Evolutionary conservation across 331 rosid genomes (phyloP), one percentile per base, ranked within the genome.

Genomic region (Spiraea crenata): DNA sequence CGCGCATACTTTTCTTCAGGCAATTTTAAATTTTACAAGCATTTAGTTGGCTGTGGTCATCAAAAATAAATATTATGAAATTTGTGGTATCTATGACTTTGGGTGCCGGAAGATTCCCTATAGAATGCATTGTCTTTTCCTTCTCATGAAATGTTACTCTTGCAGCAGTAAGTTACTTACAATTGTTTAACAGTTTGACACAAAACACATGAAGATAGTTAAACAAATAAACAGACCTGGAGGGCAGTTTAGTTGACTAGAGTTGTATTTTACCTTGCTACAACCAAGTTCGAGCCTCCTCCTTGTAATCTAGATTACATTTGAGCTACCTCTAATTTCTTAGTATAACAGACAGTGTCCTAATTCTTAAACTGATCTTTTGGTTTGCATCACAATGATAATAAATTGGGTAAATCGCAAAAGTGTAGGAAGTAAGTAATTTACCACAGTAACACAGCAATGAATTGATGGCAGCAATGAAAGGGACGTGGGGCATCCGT

Each of bases 41-140:
- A 70, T 34, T 15, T 48, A 72, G 60, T 61, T 74, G 82, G 71
- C 73, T 56, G 52, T 41, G 49, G 71, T 71, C 54, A 77, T 35
- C 74, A 76, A 7, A 66, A 60, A 61, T 40, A 46, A 49, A 52
- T 49, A 50, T 41, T 48, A 54, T 31, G 14, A 77, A 35, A 69
- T 44, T 31, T n/a, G 63, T 44, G 72, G 95, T 79, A 89, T 87
- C 92, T 52, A 68, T 73, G 77, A 81, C 50, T 69, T 57, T 57
- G 72, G 80, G 75, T 75, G 75, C 50, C 77, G 9, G 9, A 71
- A 77, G 88, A 87, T 89, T 80, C 96, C 57, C 63, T 48, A 71
- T 70, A 73, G 70, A 78, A 63, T 72, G 44, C 55, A 51, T 79
- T 85, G 96, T 86, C 88, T 70, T 83, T 83, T 77, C 75, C 67